Evolutionary conservation across 176 grass and related monocot genomes (phyloP).

Genomic region (Miscanthus lutarioriparius): DNA sequence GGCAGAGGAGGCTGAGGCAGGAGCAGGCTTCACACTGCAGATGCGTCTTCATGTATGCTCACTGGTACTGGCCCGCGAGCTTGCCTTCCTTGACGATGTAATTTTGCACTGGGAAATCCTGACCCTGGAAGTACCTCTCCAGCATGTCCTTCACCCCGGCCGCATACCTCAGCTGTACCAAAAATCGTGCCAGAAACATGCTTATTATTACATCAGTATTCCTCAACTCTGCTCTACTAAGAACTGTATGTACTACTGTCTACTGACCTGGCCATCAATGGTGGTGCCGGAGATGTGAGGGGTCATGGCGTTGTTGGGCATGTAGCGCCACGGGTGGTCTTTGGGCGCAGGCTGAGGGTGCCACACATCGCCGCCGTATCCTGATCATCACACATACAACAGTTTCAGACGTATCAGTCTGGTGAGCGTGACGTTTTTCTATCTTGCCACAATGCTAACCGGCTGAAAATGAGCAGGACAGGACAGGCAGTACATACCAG

Average conservation of each 20-base stretch:
- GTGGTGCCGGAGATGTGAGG: slow-evolving; percentile 80
- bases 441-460: neutral
- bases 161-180: slow-evolving; percentile 62
- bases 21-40: neutral
- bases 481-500: slow-evolving; percentile 24
- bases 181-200: neutral
- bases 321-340: slow-evolving; percentile 84
- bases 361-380: slow-evolving; percentile 77
- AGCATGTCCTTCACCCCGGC: slow-evolving; percentile 84
- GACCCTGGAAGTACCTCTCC: slow-evolving; percentile 77
- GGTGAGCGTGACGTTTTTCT: neutral
- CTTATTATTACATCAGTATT: neutral
- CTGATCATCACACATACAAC: slow-evolving; percentile 8
- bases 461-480: neutral
- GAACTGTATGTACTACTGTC: neutral
- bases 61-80: slow-evolving; percentile 68
- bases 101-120: slow-evolving; percentile 68
- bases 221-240: neutral
- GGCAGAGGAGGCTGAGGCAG: neutral
- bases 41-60: slow-evolving; percentile 4
- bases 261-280: slow-evolving; percentile 67
- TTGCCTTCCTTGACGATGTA: slow-evolving; percentile 90
- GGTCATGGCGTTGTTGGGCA: slow-evolving; percentile 91
- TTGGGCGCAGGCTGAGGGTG: slow-evolving; percentile 72
- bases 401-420: neutral